phyloP scores from a whole-genome alignment of 2,329 filamentous ascomycete species.

The Mollisia scopiformis region DNA sequence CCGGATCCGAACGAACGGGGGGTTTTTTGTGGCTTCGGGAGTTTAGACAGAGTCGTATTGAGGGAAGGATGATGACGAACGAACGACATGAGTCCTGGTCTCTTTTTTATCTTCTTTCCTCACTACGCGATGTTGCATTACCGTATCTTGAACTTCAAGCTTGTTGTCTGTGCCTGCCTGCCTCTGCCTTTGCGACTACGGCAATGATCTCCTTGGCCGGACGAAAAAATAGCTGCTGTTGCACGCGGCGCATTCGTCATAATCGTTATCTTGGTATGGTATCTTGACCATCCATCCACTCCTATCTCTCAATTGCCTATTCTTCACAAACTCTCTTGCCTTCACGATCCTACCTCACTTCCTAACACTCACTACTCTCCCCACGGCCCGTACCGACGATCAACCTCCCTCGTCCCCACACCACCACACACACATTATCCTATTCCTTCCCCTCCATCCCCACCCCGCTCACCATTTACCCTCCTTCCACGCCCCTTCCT shows the following conservation, averaged over 20 bases:
- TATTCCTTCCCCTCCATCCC: not conserved
- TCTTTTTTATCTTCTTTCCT: too few species aligned
- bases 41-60: not conserved
- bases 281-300: too few species aligned
- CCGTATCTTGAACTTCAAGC: not conserved
- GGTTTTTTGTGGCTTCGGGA: not conserved
- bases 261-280: too few species aligned
- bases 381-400: slow-evolving; percentile 8
- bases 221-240: too few species aligned
- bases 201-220: too few species aligned
- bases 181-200: not conserved
- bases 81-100: not conserved
- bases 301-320: too few species aligned
- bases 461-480: not conserved
- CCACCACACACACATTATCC: not conserved
- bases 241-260: too few species aligned
- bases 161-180: not conserved
- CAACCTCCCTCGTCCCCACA: not conserved
- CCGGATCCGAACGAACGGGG: too few species aligned
- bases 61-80: not conserved
- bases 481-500: not conserved
- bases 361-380: too few species aligned
- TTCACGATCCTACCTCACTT: not conserved
- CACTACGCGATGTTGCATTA: not conserved
- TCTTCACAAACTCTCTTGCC: too few species aligned